A percentile compares a stretch with the other conserved stretches of the same genome.
These are phyloP conservation scores for Naganishia liquefaciens DNA, from an alignment of 1,284 basidiomycete species.

Conservation along the genomic window DNA sequence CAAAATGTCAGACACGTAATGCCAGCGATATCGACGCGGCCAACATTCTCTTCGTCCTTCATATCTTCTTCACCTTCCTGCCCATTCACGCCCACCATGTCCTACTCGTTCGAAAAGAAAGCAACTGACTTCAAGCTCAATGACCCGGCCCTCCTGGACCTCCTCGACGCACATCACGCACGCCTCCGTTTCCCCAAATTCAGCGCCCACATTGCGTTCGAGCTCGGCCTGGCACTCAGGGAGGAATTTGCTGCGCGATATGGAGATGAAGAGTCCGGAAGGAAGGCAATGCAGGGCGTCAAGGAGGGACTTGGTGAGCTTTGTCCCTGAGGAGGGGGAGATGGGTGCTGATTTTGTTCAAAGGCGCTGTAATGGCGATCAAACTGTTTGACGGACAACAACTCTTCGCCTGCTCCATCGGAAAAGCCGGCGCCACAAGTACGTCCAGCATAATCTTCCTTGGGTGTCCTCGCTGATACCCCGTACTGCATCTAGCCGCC, in stretches of 20 bases:
- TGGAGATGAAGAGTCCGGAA: conserved; percentile 22
- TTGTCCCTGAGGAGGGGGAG: not conserved
- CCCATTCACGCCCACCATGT: not conserved
- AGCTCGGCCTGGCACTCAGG: conserved; percentile 42
- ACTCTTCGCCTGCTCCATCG: conserved; percentile 47
- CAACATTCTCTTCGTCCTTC: no score
- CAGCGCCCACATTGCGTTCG: conserved; percentile 40
- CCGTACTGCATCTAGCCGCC: conserved; percentile 10
- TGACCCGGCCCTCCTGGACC: conserved; percentile 28
- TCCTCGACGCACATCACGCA: conserved; percentile 36
- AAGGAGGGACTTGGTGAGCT: conserved; percentile 26
- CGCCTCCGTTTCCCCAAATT: conserved; percentile 38
- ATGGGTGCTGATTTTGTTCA: not conserved
- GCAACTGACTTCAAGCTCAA: conserved; percentile 25
- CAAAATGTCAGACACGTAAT: conserved; percentile 11
- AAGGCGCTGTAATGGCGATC: conserved; percentile 49
- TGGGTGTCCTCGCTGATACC: not conserved
- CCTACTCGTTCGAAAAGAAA: conserved; percentile 16
- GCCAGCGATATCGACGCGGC: not conserved
- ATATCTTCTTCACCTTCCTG: no score
- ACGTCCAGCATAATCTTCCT: conserved; percentile 14
- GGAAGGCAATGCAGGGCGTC: conserved; percentile 24
- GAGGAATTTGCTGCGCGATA: conserved; percentile 38
- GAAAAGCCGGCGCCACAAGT: conserved; percentile 46
- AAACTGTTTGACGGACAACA: conserved; percentile 46